Evolutionary conservation across 73 alveolate genomes (phyloP), one percentile per base, ranked within the genome.

Genomic region (Breviolum minutum): DNA sequence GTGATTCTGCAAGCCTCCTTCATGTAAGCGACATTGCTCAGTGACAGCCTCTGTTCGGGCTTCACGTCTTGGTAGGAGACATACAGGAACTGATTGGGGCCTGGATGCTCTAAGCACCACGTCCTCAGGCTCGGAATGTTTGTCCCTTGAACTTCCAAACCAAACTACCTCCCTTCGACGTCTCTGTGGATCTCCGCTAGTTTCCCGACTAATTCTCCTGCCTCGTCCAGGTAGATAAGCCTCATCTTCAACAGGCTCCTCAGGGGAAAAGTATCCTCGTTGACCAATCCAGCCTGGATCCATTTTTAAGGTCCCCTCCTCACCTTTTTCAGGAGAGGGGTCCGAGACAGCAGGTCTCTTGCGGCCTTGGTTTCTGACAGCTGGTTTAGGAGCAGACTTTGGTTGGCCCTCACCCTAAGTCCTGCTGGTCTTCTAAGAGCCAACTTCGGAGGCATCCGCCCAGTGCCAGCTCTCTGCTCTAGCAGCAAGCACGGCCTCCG

Each of bases 401-500:
- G 54, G 13, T 19, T 26, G 22, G 30, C 83, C 12, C 17, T 48
- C 60, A 6, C 48, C 16, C 14, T 6, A 26, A 73, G 2, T 26
- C 54, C 30, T 24, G 83, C 83, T 8, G 83, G 83, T 73, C 83
- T 73, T 20, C 83, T 19, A 26, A 73, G 54, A 40, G 54, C 27
- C 83, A 30, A 26, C 83, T 24, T 73, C 54, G 83, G 83, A 26
- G 83, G 83, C 83, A 73, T 73, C 83, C 48, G 83, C 83, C 83
- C 83, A 73, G 82, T 8, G 2, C 48, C 82, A 40, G 54, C 54
- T 40, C 54, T 40, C 54, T 40, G 54, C 54, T 3, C 54, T 40
- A 40, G 54, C 54, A 40, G 54, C 54, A 40, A 40, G 54, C 60
- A 26, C 83, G 8, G 54, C 17, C 14, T 73, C 83, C 48, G n/a